These are phyloP conservation scores for Pseudogymnoascus sp. DNA, from an alignment of 2,329 filamentous ascomycete species.

Conservation along the genomic window DNA sequence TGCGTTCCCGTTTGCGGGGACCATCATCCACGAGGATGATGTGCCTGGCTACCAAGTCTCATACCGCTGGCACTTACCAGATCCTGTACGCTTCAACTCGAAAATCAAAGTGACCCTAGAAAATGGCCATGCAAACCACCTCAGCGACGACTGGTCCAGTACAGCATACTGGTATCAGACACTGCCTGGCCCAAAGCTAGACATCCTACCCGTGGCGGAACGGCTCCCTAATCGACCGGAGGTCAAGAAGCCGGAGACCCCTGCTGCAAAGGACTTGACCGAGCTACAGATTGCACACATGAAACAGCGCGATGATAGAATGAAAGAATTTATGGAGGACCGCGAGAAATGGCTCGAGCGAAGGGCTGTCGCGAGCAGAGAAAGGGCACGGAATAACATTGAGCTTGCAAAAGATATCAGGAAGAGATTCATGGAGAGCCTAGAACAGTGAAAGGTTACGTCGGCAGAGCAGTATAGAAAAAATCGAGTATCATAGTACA, in stretches of 20 bases:
- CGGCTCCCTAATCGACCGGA: constrained; percentile 18
- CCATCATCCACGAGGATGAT: constrained; percentile 30
- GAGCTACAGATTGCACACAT: constrained; percentile 11
- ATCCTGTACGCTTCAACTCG: constrained; percentile 30
- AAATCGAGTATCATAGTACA: not conserved
- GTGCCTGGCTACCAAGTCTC: constrained; percentile 28
- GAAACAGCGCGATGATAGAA: constrained; percentile 18
- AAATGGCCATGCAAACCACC: constrained; percentile 28
- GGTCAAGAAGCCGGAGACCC: constrained; percentile 12
- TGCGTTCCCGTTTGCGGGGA: constrained; percentile 29
- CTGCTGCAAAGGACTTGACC: constrained; percentile 8
- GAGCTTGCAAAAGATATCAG: constrained; percentile 17
- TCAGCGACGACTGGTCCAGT: constrained; percentile 28
- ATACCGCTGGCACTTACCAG: constrained; percentile 30
- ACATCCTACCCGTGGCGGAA: constrained; percentile 24
- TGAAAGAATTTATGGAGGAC: constrained; percentile 22
- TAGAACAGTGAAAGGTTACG: not conserved
- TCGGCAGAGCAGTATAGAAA: not conserved
- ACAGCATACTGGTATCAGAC: constrained; percentile 32
- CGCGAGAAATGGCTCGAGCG: constrained; percentile 23
- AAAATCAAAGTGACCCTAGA: constrained; percentile 26
- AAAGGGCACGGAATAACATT: constrained; percentile 16
- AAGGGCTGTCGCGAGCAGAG: constrained; percentile 18
- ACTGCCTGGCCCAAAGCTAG: constrained; percentile 26
- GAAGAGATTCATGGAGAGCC: constrained; percentile 1